Base-by-base conservation (phyloP, 768 basidiomycete species). In the Austroboletus eburneus region DNA sequence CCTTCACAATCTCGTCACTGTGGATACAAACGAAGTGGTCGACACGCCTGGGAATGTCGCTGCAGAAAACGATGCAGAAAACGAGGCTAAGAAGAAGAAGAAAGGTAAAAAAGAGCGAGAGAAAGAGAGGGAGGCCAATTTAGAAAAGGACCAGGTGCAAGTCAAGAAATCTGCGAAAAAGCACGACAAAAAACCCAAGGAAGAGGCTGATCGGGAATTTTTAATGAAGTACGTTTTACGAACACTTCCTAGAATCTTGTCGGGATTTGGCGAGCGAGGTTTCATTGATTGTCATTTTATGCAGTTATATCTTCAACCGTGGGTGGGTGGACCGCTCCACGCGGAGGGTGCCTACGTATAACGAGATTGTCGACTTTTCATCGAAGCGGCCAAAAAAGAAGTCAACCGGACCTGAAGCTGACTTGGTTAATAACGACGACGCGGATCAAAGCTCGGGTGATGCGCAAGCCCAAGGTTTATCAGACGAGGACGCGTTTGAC, bases 301-400 rank as follows among this genome's bases (percentile, higher is more conserved):
- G 5, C 57, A 97, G 94, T 66, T 99, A 96, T 65, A 96, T 99
- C 54, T 73, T 97, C 18, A 94, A 95, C 64, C 90, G 96, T 23
- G 96, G 95, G 2, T 99, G 96, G 96, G 83, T 99, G 39, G 96
- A 98, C 66, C 80, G 77, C 40, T 73, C 83, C 2, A 69, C 77
- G 18, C 73, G 78, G 13, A 84, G 81, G 45, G 71, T 93, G 3
- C 95, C 94, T 1, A 94, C 92, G 0, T 93, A 94, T 62, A 68
- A 78, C 30, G 92, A 97, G 64, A 73, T 96, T 20, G 83, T 86
- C 2, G 64, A 54, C 17, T 68, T 72, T 5, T 65, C 61, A 9
- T 52, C 69, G 5, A 62, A 68, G 59, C 35, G 9, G 1, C 57
- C 57, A 32, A 66, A 48, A 51, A 34, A 42, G 32, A 65, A 55